Conservation (phyloP, 192 early-diverging fungal species). For the Coemansia sp. region DNA sequence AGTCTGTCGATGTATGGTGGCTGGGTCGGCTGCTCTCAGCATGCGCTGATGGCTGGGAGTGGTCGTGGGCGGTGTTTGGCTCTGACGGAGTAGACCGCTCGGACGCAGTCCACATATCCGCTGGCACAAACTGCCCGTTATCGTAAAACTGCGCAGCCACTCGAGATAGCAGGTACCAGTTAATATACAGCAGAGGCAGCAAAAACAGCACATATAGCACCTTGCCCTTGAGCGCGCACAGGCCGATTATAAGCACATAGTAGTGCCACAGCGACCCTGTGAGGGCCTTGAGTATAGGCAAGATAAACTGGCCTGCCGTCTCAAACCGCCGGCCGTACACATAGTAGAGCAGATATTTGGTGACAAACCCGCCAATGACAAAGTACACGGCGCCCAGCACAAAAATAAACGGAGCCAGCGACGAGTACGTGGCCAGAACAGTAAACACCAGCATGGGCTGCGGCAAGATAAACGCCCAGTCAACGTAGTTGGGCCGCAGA, state of each 20-base stretch:
- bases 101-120: slow-evolving; percentile 22
- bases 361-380: slow-evolving; percentile 61
- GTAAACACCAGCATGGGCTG: slow-evolving; percentile 72
- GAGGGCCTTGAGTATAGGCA: slow-evolving; percentile 47
- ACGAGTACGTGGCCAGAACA: slow-evolving; percentile 72
- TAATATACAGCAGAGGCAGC: slow-evolving; percentile 47
- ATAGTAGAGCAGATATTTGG: slow-evolving; percentile 75
- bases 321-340: slow-evolving; percentile 75
- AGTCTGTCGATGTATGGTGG: slow-evolving; percentile 47
- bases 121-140: slow-evolving; percentile 37
- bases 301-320: slow-evolving; percentile 60
- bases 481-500: slow-evolving; percentile 62
- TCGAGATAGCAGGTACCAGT: slow-evolving; percentile 37
- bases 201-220: slow-evolving; percentile 42
- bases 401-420: slow-evolving; percentile 68
- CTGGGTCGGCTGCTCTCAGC: slow-evolving; percentile 7
- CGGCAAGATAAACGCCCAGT: slow-evolving; percentile 68
- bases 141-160: slow-evolving; percentile 49
- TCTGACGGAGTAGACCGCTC: background rate
- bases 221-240: slow-evolving; percentile 47
- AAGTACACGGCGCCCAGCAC: slow-evolving; percentile 71
- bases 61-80: background rate
- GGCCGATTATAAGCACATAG: slow-evolving; percentile 49
- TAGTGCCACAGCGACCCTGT: slow-evolving; percentile 52
- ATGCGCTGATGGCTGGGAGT: background rate